These are phyloP conservation scores for maize (Zea mays) DNA, from an alignment of 176 grass and related monocot species.

Conservation along the genomic window Zm-B73-REFERENCE-NAM-5.0 NC_050098.1:127190501-127191000, in stretches of 20 bases:
- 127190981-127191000: background rate
- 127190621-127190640: background rate
- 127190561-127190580: background rate
- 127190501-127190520: background rate
- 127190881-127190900: background rate
- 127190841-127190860: background rate
- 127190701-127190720: too few species aligned
- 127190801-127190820: too few species aligned
- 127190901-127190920: background rate
- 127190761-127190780: too few species aligned
- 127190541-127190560: background rate
- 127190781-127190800: too few species aligned
- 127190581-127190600: background rate
- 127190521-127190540: background rate
- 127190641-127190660: background rate
- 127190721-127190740: too few species aligned
- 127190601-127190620: background rate
- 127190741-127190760: background rate
- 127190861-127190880: background rate
- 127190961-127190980: conserved; percentile 1
- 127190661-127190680: background rate
- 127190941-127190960: background rate
- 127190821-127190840: too few species aligned
- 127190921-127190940: background rate
- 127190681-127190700: too few species aligned